Percentiles rank a stretch among this genome's conserved stretches.
Evolutionary conservation across 2,329 filamentous ascomycete species (phyloP).

Genomic region (Botryosphaeria dothidea): DNA sequence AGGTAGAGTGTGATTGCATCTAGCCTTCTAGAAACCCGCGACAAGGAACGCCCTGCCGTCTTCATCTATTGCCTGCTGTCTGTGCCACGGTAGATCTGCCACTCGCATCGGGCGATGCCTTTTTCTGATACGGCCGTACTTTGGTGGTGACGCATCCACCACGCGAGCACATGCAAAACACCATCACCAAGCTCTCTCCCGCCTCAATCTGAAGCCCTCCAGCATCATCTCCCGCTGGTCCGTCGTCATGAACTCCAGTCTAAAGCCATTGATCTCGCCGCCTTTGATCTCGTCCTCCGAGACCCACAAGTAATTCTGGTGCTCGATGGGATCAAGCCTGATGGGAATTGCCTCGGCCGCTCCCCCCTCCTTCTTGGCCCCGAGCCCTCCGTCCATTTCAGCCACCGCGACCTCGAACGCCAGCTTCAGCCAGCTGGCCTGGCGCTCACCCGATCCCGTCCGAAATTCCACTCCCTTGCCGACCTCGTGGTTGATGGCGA

Average conservation of each 20-base stretch:
- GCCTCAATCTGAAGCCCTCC: conserved; percentile 31
- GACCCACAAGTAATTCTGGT: conserved; percentile 42
- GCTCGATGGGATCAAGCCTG: conserved; percentile 43
- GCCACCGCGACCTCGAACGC: conserved; percentile 38
- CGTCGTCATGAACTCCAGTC: conserved; percentile 32
- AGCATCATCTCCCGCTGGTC: conserved; percentile 32
- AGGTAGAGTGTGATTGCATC: conserved; percentile 4
- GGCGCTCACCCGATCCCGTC: neutral
- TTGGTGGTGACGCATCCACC: neutral
- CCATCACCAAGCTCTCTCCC: neutral
- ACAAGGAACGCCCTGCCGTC: neutral
- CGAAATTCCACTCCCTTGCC: conserved; percentile 28
- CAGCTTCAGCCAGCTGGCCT: conserved; percentile 37
- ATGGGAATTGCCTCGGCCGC: conserved; percentile 23
- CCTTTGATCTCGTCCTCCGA: conserved; percentile 41
- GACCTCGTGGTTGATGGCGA: conserved; percentile 44
- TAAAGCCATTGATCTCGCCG: conserved; percentile 29
- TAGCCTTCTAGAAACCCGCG: neutral
- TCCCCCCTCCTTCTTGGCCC: conserved; percentile 3
- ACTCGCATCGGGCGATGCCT: conserved; percentile 1
- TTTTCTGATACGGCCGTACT: conserved; percentile 9
- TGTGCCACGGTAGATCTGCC: conserved; percentile 5
- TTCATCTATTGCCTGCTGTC: conserved; percentile 11
- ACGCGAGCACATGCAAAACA: conserved; percentile 1
- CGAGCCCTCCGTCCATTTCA: neutral